Evolutionary conservation across 2,329 filamentous ascomycete species (phyloP), one percentile per base, ranked within the genome.

Genomic region (Fusarium sp.): DNA sequence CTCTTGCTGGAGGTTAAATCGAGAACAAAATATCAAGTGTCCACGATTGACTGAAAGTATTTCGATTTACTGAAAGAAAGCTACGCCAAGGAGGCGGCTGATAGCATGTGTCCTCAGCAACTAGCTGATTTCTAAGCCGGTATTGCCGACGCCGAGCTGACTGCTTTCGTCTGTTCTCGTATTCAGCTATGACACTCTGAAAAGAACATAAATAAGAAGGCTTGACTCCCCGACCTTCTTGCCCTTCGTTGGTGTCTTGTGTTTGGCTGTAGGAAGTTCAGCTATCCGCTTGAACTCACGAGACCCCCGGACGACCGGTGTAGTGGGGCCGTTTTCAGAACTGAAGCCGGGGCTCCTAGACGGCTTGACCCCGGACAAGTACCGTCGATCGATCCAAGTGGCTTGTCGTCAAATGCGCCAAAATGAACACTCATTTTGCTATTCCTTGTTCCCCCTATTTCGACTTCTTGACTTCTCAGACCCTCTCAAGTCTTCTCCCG

Each of bases 61-160:
- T 39, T 39, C 14, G n/a, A 11, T 30, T 18, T 31, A 41, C 14
- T 9, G n/a, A 28, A 6, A 21, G 45, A 12, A 51, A 25, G n/a
- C 10, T 12, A 7, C 16, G 62, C 48, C 23, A 30, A 34, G 23
- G 18, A 16, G 12, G 34, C 31, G 62, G 30, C 34, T 43, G 31
- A 37, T 37, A 42, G 37, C 7, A 60, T 39, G 25, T n/a, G 26
- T 41, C 21, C 23, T 41, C n/a, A 50, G 26, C 37, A 54, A 31
- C 23, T 19, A 21, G 26, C 21, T 31, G 26, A 50, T 25, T 45
- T 37, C 56, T 67, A 58, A 66, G 50, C 50, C 28, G 28, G 28
- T 28, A 28, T 28, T 28, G 28, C 28, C 34, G 10, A n/a, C 34
- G 34, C 13, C 14, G 18, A 48, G 31, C 58, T 44, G 44, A 57